phyloP scores from a whole-genome alignment of 306 rosid species.

The Styphnolobium japonicum region DNA sequence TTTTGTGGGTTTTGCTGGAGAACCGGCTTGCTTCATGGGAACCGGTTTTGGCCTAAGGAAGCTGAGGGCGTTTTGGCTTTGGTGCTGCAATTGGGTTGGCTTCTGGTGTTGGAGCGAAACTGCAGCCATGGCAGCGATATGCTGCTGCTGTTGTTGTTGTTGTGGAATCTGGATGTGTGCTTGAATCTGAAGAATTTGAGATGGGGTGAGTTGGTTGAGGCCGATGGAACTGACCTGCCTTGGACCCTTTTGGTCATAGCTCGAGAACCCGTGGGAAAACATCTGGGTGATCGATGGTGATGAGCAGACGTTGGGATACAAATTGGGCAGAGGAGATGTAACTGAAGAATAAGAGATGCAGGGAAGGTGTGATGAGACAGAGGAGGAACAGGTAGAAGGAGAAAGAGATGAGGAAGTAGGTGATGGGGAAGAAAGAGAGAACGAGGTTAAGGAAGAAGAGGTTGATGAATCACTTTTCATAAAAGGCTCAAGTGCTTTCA shows the following conservation, averaged over 20 bases:
- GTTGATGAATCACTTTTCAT: slow-evolving; percentile 53
- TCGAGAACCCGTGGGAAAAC: slow-evolving; percentile 34
- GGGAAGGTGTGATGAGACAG: neutral
- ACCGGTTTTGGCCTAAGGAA: slow-evolving; percentile 47
- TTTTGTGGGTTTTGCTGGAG: slow-evolving; percentile 48
- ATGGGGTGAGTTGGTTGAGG: slow-evolving; percentile 73
- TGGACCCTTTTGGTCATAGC: slow-evolving; percentile 12
- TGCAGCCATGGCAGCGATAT: slow-evolving; percentile 12
- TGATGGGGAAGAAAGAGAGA: neutral
- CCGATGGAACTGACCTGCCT: slow-evolving; percentile 49
- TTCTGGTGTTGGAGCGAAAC: slow-evolving; percentile 28
- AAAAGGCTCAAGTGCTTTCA: slow-evolving; percentile 77
- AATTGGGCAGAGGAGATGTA: slow-evolving; percentile 25
- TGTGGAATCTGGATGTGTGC: slow-evolving; percentile 52
- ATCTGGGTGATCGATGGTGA: slow-evolving; percentile 32
- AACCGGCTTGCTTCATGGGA: slow-evolving; percentile 61
- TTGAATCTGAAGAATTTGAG: slow-evolving; percentile 79
- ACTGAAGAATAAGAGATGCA: neutral
- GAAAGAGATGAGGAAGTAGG: slow-evolving; percentile 18
- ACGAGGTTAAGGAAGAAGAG: slow-evolving; percentile 4
- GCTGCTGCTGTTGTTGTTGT: slow-evolving; percentile 25
- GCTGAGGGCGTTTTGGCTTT: neutral
- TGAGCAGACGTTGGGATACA: slow-evolving; percentile 30
- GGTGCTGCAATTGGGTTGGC: slow-evolving; percentile 5
- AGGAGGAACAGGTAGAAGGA: slow-evolving; percentile 1